Percentiles rank a stretch among this genome's conserved stretches.
Evolutionary conservation across 257 asterid species (phyloP).

Genomic region (Gentiana dahurica): DNA sequence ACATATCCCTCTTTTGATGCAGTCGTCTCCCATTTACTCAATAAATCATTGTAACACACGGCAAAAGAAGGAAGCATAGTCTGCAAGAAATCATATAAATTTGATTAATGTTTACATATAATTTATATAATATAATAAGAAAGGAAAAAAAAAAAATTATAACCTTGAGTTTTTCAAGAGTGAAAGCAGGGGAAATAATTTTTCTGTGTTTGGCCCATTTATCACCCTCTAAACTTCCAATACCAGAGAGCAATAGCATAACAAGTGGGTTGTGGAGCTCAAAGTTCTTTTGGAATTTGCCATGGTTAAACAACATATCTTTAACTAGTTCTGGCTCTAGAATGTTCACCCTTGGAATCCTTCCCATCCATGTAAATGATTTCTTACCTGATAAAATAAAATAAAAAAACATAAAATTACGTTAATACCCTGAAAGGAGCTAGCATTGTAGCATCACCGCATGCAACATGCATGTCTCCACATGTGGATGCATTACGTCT

Average conservation of each 20-base stretch:
- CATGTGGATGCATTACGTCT: too few species aligned
- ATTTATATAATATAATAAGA: not conserved
- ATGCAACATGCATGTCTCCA: too few species aligned
- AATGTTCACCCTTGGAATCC: not conserved
- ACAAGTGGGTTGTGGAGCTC: constrained; percentile 4
- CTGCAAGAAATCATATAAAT: constrained; percentile 1
- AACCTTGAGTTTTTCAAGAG: constrained; percentile 7
- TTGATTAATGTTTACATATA: not conserved
- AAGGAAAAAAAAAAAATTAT: not conserved
- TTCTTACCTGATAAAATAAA: not conserved
- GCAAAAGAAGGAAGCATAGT: constrained; percentile 14
- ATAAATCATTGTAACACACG: constrained; percentile 6
- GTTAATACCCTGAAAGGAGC: too few species aligned
- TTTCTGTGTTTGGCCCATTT: constrained; percentile 6
- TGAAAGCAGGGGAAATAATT: constrained; percentile 1
- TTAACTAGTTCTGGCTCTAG: not conserved
- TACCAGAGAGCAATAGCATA: constrained; percentile 1
- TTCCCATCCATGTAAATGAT: constrained; percentile 2
- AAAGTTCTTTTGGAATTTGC: constrained; percentile 3
- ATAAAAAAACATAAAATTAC: too few species aligned
- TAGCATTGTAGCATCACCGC: too few species aligned
- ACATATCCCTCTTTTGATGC: constrained; percentile 4
- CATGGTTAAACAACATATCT: not conserved
- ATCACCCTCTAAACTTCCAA: constrained; percentile 3
- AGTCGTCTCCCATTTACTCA: constrained; percentile 12